Evolutionary conservation across 306 rosid genomes (phyloP).

Genomic region (Fragaria vesca): DNA sequence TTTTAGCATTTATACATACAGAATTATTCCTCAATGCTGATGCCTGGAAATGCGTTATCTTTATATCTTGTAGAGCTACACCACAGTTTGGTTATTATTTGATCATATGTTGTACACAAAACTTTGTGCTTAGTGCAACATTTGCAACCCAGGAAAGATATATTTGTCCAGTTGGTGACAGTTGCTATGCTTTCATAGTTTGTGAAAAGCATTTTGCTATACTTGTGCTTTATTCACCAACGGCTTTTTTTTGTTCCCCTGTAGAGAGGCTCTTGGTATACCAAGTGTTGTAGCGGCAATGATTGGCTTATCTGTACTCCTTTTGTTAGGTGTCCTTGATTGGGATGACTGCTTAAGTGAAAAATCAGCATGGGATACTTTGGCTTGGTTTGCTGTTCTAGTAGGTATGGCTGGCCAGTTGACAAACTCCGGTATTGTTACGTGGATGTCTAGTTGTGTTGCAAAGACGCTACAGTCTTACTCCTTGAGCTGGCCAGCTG

Average conservation of each 20-base stretch:
- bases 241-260: slow-evolving; percentile 17
- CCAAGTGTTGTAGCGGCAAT: slow-evolving; percentile 90
- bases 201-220: slow-evolving; percentile 14
- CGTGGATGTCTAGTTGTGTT: slow-evolving; percentile 81
- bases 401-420: slow-evolving; percentile 96
- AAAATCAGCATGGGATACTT: slow-evolving; percentile 95
- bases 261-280: slow-evolving; percentile 73
- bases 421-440: slow-evolving; percentile 78
- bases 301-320: slow-evolving; percentile 87
- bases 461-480: slow-evolving; percentile 54
- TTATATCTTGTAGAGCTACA: background rate
- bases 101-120: background rate
- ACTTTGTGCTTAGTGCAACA: background rate
- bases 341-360: slow-evolving; percentile 93
- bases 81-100: background rate
- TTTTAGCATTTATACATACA: background rate
- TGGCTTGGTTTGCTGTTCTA: slow-evolving; percentile 91
- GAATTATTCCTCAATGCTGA: background rate
- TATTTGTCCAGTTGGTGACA: background rate
- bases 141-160: background rate
- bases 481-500: slow-evolving; percentile 84
- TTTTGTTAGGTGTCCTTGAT: slow-evolving; percentile 74
- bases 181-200: background rate
- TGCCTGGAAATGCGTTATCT: background rate
- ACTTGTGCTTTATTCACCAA: slow-evolving; percentile 13